A percentile compares a stretch with the other conserved stretches of the same genome.
Evolutionary conservation across 352 stramenopile species (phyloP).

Genomic region (Phytophthora constricta): DNA sequence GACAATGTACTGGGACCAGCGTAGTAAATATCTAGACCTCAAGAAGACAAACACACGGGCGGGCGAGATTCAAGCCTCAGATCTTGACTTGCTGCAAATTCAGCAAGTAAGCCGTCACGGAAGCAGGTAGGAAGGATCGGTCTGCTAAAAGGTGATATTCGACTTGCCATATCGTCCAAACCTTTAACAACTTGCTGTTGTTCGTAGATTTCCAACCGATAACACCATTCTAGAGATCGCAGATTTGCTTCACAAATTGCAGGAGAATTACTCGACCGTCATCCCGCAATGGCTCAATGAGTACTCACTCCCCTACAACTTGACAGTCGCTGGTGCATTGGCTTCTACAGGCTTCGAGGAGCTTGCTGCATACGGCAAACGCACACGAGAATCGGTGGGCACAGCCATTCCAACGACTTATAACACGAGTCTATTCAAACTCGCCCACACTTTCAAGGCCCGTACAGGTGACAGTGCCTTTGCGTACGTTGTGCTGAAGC

Average conservation of each 20-base stretch:
- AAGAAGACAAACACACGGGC: conserved; percentile 30
- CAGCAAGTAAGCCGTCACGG: conserved; percentile 71
- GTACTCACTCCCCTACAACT: conserved; percentile 71
- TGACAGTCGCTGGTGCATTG: conserved; percentile 48
- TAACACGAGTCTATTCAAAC: conserved; percentile 39
- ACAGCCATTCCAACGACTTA: conserved; percentile 26
- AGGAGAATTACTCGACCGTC: conserved; percentile 41
- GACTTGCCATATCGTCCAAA: background rate
- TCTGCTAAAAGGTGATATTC: background rate
- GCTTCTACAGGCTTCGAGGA: conserved; percentile 42
- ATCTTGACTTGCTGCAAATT: conserved; percentile 67
- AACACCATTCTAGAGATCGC: conserved; percentile 56
- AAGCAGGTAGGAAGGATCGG: conserved; percentile 43
- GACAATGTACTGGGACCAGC: conserved; percentile 67
- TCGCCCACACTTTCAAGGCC: conserved; percentile 68
- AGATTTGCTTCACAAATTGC: conserved; percentile 46
- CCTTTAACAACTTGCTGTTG: background rate
- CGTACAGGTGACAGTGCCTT: conserved; percentile 64
- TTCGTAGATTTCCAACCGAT: conserved; percentile 57
- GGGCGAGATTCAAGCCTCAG: conserved; percentile 26
- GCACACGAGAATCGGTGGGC: conserved; percentile 33
- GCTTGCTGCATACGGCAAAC: conserved; percentile 47
- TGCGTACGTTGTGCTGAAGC: conserved; percentile 44
- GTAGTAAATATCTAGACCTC: conserved; percentile 24
- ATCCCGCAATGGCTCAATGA: conserved; percentile 59